phyloP scores from a whole-genome alignment of 108 stramenopile genomes.

The Skeletonema marinoi region DNA sequence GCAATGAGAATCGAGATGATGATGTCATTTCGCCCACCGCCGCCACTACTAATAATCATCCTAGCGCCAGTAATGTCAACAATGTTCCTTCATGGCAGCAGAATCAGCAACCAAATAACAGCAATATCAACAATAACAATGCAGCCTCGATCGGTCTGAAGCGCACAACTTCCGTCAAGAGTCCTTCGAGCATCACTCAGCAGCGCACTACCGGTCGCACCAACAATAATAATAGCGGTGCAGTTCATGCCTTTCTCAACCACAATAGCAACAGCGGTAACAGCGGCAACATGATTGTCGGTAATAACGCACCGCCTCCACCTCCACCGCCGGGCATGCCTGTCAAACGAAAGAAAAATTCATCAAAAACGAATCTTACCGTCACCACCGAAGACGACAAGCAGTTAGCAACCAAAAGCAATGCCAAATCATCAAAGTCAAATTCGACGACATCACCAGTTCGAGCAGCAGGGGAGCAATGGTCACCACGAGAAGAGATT shows the following conservation, averaged over 20 bases:
- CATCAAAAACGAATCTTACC: not conserved
- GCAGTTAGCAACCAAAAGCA: not conserved
- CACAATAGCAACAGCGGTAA: not conserved
- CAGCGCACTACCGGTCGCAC: not conserved
- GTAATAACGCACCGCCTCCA: conserved; percentile 7
- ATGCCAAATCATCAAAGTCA: not conserved
- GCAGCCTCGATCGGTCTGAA: not conserved
- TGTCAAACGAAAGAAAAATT: conserved; percentile 27
- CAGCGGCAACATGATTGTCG: not conserved
- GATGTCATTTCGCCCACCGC: not conserved
- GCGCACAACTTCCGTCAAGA: not conserved
- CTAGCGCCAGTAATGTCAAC: not conserved
- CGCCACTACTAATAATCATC: not conserved
- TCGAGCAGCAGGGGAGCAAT: conserved; percentile 20
- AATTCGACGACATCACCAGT: not conserved
- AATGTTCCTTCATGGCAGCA: not conserved
- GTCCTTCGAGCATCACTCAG: not conserved
- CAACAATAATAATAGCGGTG: too few relatives aligned
- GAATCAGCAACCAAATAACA: too few relatives aligned
- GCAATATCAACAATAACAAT: too few relatives aligned
- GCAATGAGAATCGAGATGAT: not conserved
- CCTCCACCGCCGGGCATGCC: conserved; percentile 46
- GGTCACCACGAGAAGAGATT: conserved; percentile 43
- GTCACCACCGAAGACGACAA: not conserved
- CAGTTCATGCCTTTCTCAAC: too few relatives aligned